These are phyloP conservation scores for Trichophyton equinum DNA, from an alignment of 2,329 filamentous ascomycete genomes.

Conservation along the genomic window DNA sequence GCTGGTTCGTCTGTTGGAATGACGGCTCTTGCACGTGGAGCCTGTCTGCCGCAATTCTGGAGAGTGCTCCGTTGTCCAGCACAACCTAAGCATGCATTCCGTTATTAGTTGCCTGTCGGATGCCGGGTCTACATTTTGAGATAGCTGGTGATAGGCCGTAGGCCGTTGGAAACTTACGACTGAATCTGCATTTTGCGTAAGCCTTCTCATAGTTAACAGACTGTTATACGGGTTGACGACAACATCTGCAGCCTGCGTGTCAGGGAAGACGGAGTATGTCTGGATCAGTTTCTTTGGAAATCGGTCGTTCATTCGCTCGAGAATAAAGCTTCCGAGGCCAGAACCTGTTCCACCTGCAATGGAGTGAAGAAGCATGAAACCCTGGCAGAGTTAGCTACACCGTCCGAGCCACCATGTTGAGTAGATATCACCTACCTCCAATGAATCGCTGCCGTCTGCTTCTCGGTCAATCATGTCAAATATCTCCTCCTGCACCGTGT, in stretches of 20 bases:
- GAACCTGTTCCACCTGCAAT: slow-evolving; percentile 96
- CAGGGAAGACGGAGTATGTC: slow-evolving; percentile 96
- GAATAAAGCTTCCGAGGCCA: slow-evolving; percentile 84
- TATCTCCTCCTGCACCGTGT: slow-evolving; percentile 86
- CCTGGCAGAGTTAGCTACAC: slow-evolving; percentile 35
- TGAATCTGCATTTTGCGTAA: slow-evolving; percentile 94
- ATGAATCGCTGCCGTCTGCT: slow-evolving; percentile 91
- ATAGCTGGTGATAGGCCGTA: background rate
- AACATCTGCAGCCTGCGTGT: slow-evolving; percentile 79
- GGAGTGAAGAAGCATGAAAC: slow-evolving; percentile 97
- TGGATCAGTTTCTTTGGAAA: slow-evolving; percentile 99
- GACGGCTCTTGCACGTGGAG: slow-evolving; percentile 91
- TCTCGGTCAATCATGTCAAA: slow-evolving; percentile 99
- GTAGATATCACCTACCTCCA: slow-evolving; percentile 50
- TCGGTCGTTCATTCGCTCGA: slow-evolving; percentile 89
- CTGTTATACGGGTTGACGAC: slow-evolving; percentile 99
- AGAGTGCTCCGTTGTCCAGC: slow-evolving; percentile 86
- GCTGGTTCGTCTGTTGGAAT: slow-evolving; percentile 93
- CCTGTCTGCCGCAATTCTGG: slow-evolving; percentile 84
- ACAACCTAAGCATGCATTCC: slow-evolving; percentile 46
- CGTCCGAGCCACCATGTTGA: background rate
- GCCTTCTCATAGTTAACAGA: slow-evolving; percentile 72
- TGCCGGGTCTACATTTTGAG: background rate
- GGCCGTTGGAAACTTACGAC: slow-evolving; percentile 44
- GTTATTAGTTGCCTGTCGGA: slow-evolving; percentile 15